Evolutionary conservation across 106 monocot species (phyloP).

Genomic region (Dendrobium officinale): DNA sequence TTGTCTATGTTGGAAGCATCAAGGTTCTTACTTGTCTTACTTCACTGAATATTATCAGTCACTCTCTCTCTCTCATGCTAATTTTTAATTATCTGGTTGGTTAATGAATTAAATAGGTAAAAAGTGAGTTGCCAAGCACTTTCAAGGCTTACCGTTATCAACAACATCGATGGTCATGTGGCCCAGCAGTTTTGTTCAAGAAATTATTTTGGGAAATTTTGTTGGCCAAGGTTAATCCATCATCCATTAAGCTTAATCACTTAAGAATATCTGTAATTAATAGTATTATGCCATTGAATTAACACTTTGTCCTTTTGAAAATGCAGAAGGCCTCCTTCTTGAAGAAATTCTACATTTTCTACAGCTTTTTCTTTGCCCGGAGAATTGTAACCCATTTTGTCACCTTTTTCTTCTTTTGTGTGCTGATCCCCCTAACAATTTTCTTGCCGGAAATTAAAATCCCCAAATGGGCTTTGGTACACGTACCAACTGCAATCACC

Average conservation of each 20-base stretch:
- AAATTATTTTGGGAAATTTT: slow-evolving; percentile 62
- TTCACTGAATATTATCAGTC: no score
- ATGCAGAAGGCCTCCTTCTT: slow-evolving; percentile 39
- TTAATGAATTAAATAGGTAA: slow-evolving; percentile 13
- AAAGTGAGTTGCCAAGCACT: slow-evolving; percentile 55
- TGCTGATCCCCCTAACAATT: slow-evolving; percentile 45
- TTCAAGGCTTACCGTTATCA: slow-evolving; percentile 52
- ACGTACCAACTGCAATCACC: slow-evolving; percentile 49
- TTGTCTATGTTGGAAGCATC: slow-evolving; percentile 33
- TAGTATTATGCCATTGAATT: no score
- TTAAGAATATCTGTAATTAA: no score
- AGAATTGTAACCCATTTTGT: slow-evolving; percentile 58
- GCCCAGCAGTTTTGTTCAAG: slow-evolving; percentile 67
- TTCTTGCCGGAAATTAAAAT: slow-evolving; percentile 44
- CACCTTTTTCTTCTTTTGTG: slow-evolving; percentile 72
- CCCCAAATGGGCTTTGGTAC: slow-evolving; percentile 41
- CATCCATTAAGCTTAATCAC: neutral
- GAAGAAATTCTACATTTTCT: slow-evolving; percentile 65
- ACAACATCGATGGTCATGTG: slow-evolving; percentile 58
- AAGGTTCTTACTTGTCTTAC: slow-evolving; percentile 7
- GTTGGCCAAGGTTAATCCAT: slow-evolving; percentile 35
- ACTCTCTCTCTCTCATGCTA: no score
- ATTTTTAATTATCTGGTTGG: neutral
- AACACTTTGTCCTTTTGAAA: neutral
- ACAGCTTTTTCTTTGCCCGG: slow-evolving; percentile 67